Conservation (phyloP, 2,329 filamentous ascomycete species). For the Ceratocystis eucalypticola region DNA sequence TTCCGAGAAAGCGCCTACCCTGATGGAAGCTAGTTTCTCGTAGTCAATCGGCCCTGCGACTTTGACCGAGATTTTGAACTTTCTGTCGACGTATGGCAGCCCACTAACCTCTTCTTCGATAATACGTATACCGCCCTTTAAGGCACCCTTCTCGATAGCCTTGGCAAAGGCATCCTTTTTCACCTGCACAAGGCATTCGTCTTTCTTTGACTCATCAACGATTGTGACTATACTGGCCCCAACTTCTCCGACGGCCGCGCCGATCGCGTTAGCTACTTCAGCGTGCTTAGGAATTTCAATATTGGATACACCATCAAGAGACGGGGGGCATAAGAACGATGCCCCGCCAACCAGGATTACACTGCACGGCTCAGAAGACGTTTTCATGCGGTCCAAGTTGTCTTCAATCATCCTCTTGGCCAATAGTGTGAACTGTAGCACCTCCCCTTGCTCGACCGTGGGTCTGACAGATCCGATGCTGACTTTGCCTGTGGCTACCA, state of each 20-base stretch:
- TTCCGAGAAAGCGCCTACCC: conserved; percentile 1
- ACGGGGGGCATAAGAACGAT: conserved; percentile 20
- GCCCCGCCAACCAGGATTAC: conserved; percentile 23
- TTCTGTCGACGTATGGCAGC: conserved; percentile 22
- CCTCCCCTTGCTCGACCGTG: conserved; percentile 20
- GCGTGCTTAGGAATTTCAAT: conserved; percentile 21
- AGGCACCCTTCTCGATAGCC: conserved; percentile 21
- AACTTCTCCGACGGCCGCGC: conserved; percentile 22
- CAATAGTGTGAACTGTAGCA: conserved; percentile 16
- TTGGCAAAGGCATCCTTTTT: conserved; percentile 20
- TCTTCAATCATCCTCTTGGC: conserved; percentile 21
- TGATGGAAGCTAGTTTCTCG: conserved; percentile 17
- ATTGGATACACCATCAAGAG: conserved; percentile 21
- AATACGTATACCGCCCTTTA: conserved; percentile 18
- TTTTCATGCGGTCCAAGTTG: conserved; percentile 22
- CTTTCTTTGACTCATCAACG: conserved; percentile 20
- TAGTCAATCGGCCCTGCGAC: conserved; percentile 21
- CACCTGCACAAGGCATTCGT: conserved; percentile 19
- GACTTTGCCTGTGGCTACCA: conserved; percentile 21
- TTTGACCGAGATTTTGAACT: conserved; percentile 22
- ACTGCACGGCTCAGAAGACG: conserved; percentile 21
- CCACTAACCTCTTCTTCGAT: conserved; percentile 22
- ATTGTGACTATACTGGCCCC: conserved; percentile 21
- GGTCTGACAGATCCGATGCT: conserved; percentile 23
- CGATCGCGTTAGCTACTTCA: conserved; percentile 22